Base-by-base conservation (phyloP, 2,329 filamentous ascomycete species). In the Diaporthe vexans region DNA sequence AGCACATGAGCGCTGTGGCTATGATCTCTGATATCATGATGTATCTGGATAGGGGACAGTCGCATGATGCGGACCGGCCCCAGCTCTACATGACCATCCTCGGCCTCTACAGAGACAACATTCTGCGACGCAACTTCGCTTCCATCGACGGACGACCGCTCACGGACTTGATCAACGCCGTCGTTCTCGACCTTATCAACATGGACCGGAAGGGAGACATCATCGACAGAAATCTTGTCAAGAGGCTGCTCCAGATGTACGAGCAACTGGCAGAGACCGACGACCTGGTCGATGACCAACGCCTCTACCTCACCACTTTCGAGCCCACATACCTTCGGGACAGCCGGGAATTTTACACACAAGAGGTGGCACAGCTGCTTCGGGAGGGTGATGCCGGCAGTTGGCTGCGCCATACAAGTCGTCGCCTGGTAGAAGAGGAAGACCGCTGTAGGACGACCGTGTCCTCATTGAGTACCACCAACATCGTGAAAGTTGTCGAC, bases 1-100 rank as follows among this genome's bases (percentile, higher is more conserved):
- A 97, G 76, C 95, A 99, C 81, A 94, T 95, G 81, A 90, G 94
- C 73, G 95, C 94, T 58, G 98, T 98, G 94, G 95, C 95, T 81
- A 98, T 98, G 96, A 93, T 95, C 68, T 95, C 95, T 5, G 97
- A 98, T 82, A 95, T 98, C 43, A 88, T 98, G 69, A 98, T 98
- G 95, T 98, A 98, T 81, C 94, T 99, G 88, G 96, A 99, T 81
- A 93, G 95, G 67, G 92, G 95, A 37, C 95, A 94, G 79, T 93
- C 91, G 67, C 87, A 91, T 48, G 95, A 97, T 76, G 79, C 84
- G 8, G 54, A 68, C 29, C 89, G 91, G 8, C 92, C 94, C 0
- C 93, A 94, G 0, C 97, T 98, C 72, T 98, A 95, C 81, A 90
- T 93, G 19, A 91, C 93, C 13, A 92, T 94, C 3, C 97, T 99